These are phyloP conservation scores for Schizonepeta tenuifolia DNA, from an alignment of 257 asterid species.

Conservation along the genomic window DNA sequence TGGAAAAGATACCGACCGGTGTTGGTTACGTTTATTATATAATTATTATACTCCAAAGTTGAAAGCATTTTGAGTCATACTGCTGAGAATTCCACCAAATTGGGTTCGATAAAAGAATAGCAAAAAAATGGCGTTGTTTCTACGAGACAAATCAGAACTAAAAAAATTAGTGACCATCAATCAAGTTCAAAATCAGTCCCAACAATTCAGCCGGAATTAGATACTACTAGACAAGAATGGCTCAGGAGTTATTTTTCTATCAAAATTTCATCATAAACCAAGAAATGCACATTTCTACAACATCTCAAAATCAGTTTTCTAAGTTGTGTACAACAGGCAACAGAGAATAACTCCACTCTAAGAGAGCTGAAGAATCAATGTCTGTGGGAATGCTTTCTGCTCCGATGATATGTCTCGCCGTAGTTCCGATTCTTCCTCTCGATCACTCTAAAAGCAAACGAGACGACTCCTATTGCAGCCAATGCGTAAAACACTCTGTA, in stretches of 20 bases:
- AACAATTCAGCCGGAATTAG: background rate
- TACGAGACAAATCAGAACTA: background rate
- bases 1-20: no score
- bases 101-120: no score
- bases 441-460: constrained; percentile 71
- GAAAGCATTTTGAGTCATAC: no score
- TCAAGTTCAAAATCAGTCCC: background rate
- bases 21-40: no score
- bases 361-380: constrained; percentile 46
- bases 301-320: constrained; percentile 5
- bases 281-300: constrained; percentile 31
- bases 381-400: constrained; percentile 83
- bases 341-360: background rate
- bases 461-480: constrained; percentile 72
- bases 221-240: constrained; percentile 25
- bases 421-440: constrained; percentile 60
- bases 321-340: constrained; percentile 10
- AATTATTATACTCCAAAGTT: no score
- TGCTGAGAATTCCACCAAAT: no score
- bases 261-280: constrained; percentile 17
- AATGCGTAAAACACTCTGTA: constrained; percentile 70
- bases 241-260: background rate
- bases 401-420: constrained; percentile 59
- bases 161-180: constrained; percentile 16
- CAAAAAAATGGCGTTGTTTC: no score